phyloP scores from a whole-genome alignment of 768 basidiomycete species.

The Cytidiella melzeri region DNA sequence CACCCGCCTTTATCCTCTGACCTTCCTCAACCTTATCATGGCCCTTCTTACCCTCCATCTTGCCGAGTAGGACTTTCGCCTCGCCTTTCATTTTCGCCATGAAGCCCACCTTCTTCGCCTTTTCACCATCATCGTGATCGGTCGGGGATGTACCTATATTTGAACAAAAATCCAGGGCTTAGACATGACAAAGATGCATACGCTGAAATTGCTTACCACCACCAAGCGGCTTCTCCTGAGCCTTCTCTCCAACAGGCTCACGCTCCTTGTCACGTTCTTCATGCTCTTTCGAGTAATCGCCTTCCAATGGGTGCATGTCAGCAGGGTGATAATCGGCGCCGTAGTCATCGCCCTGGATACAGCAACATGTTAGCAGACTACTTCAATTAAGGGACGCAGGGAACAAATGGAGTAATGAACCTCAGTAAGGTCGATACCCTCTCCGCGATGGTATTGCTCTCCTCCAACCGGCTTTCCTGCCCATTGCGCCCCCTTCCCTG shows the following conservation, averaged over 20 bases:
- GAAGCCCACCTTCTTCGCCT: conserved; percentile 22
- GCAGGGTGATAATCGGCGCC: conserved; percentile 25
- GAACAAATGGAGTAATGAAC: neutral
- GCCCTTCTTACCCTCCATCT: conserved; percentile 23
- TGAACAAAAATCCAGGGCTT: neutral
- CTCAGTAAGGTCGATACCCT: conserved; percentile 11
- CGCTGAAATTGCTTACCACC: conserved; percentile 6
- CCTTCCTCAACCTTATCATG: conserved; percentile 24
- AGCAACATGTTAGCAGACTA: neutral
- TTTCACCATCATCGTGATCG: conserved; percentile 10
- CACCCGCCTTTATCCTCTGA: conserved; percentile 19
- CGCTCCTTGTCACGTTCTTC: neutral
- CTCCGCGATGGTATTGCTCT: conserved; percentile 7
- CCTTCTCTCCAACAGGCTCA: conserved; percentile 2
- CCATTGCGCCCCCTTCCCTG: conserved; percentile 14
- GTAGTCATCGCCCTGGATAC: conserved; percentile 18
- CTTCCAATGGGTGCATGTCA: conserved; percentile 15
- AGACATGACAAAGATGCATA: neutral
- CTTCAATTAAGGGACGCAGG: neutral
- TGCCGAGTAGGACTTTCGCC: conserved; percentile 24
- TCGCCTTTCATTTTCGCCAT: conserved; percentile 28
- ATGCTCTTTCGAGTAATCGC: conserved; percentile 4
- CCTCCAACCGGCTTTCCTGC: conserved; percentile 12
- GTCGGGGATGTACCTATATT: neutral
- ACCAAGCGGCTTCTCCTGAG: conserved; percentile 12